phyloP scores from a whole-genome alignment of 2,329 filamentous ascomycete genomes.

The Sporothrix luriei region DNA sequence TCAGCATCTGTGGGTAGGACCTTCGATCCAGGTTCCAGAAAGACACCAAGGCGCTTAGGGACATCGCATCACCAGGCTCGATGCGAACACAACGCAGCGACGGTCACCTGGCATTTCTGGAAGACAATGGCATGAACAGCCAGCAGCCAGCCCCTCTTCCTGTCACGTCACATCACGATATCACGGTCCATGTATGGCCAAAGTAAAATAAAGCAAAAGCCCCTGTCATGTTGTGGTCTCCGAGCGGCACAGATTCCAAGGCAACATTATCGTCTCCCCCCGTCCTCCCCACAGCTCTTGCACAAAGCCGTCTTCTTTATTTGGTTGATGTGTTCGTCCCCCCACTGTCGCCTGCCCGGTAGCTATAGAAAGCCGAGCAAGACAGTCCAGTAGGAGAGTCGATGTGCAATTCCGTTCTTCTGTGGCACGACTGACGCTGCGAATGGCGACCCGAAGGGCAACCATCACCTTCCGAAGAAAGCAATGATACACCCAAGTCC shows the following conservation, averaged over 20 bases:
- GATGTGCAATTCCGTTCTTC: conserved; percentile 78
- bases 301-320: conserved; percentile 9
- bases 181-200: not conserved
- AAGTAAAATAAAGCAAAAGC: not conserved
- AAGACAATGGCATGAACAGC: not conserved
- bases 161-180: not conserved
- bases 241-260: conserved; percentile 32
- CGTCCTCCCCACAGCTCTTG: not conserved
- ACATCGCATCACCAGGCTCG: not conserved
- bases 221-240: conserved; percentile 30
- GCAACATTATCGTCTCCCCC: conserved; percentile 7
- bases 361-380: conserved; percentile 37
- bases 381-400: conserved; percentile 54
- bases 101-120: not conserved
- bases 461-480: conserved; percentile 43
- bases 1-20: conserved; percentile 2
- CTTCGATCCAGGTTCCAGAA: conserved; percentile 25
- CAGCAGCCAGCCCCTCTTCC: not conserved
- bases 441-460: conserved; percentile 53
- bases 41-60: not conserved
- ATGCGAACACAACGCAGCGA: not conserved
- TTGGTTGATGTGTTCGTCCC: conserved; percentile 46
- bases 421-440: conserved; percentile 79
- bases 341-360: conserved; percentile 41
- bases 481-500: conserved; percentile 30